phyloP scores from a whole-genome alignment of 2,329 filamentous ascomycete genomes.

The Akanthomyces muscarius region DNA sequence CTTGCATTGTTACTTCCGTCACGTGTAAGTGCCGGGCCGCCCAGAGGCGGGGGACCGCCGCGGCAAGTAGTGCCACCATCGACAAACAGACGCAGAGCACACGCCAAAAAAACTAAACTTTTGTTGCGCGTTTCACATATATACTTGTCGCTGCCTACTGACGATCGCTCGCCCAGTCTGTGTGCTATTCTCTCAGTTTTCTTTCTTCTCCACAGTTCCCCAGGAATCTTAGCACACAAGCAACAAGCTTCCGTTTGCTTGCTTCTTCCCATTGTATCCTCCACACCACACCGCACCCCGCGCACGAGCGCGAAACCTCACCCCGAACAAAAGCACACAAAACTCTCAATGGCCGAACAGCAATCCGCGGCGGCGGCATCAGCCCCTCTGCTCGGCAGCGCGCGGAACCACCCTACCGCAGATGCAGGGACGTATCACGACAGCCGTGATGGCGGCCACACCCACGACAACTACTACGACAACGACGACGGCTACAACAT shows the following conservation, averaged over 20 bases:
- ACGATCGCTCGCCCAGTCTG: neutral
- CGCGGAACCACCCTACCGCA: neutral
- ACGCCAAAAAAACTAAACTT: neutral
- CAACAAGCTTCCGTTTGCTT: no score
- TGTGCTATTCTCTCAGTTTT: neutral
- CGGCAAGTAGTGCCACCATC: neutral
- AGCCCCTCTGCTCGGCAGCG: constrained; percentile 6
- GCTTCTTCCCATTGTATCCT: no score
- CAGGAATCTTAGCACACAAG: neutral
- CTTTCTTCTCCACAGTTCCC: neutral
- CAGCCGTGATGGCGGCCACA: neutral
- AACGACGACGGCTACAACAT: neutral
- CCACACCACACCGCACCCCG: no score
- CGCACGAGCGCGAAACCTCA: no score
- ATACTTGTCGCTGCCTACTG: no score
- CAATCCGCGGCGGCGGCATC: neutral
- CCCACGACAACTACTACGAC: neutral
- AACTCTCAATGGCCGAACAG: neutral
- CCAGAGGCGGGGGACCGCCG: no score
- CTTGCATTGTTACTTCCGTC: no score
- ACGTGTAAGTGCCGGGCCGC: no score
- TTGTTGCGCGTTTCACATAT: neutral
- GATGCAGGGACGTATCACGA: neutral
- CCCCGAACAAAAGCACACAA: neutral
- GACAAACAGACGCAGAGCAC: neutral